phyloP scores from a whole-genome alignment of 1,284 basidiomycete species.

The Austroboletus niveus region DNA sequence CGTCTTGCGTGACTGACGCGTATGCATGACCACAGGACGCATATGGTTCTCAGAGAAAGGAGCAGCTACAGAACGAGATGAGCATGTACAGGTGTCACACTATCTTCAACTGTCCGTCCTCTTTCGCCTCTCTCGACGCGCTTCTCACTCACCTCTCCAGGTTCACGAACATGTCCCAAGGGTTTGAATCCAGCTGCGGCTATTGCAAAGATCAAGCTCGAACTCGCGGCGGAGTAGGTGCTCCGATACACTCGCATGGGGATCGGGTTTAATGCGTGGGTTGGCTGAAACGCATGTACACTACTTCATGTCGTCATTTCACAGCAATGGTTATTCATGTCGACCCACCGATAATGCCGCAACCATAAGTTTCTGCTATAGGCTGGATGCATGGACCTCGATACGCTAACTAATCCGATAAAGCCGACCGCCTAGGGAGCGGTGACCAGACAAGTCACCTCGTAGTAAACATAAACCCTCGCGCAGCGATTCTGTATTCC shows the following conservation, averaged over 20 bases:
- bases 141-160: slow-evolving; percentile 33
- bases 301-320: too few species aligned
- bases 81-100: slow-evolving; percentile 94
- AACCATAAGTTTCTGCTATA: too few species aligned
- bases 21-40: slow-evolving; percentile 55
- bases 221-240: slow-evolving; percentile 72
- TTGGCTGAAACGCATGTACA: neutral
- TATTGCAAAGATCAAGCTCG: slow-evolving; percentile 87
- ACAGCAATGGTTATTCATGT: too few species aligned
- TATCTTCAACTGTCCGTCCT: slow-evolving; percentile 86
- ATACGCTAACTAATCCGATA: too few species aligned
- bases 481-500: too few species aligned
- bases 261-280: slow-evolving; percentile 8
- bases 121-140: neutral
- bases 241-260: neutral
- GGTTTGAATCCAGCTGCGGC: slow-evolving; percentile 89
- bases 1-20: neutral
- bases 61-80: slow-evolving; percentile 93
- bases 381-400: too few species aligned
- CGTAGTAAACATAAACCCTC: neutral
- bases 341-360: neutral
- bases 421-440: neutral
- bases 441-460: neutral
- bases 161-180: slow-evolving; percentile 92
- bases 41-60: slow-evolving; percentile 80